phyloP scores from a whole-genome alignment of 1,139 yeast genomes.

The Taphrina sp. region DNA sequence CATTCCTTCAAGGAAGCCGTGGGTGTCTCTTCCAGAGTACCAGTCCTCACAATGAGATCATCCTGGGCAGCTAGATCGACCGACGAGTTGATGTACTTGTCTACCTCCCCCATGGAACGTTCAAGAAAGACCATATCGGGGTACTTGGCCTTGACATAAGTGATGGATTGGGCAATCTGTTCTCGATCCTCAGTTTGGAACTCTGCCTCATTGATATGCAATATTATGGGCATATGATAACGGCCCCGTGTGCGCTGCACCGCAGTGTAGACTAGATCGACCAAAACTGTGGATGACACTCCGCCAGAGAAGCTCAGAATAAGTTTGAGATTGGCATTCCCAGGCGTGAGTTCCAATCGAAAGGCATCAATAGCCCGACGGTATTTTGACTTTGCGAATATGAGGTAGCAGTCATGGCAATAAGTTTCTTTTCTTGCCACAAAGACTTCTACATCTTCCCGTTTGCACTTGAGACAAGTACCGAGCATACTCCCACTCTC shows the following conservation, averaged over 20 bases:
- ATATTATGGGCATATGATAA: constrained; percentile 16
- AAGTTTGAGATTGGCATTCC: neutral
- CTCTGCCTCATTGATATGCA: constrained; percentile 9
- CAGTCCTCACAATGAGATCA: neutral
- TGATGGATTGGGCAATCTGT: neutral
- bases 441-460: neutral
- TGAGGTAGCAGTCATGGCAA: constrained; percentile 24
- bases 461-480: constrained; percentile 25
- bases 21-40: constrained; percentile 3
- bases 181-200: neutral
- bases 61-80: neutral
- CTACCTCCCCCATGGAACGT: constrained; percentile 5
- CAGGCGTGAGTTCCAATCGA: constrained; percentile 6
- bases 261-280: constrained; percentile 26
- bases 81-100: neutral
- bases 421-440: constrained; percentile 20
- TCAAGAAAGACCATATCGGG: constrained; percentile 7
- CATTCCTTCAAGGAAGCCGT: neutral
- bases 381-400: constrained; percentile 22
- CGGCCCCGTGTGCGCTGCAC: constrained; percentile 18
- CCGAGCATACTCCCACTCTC: too few species aligned
- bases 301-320: constrained; percentile 29
- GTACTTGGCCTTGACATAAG: neutral
- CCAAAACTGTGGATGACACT: constrained; percentile 15
- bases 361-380: constrained; percentile 27